Base-by-base conservation (phyloP, 345 rosid species). In the Aquilaria malaccensis region DNA sequence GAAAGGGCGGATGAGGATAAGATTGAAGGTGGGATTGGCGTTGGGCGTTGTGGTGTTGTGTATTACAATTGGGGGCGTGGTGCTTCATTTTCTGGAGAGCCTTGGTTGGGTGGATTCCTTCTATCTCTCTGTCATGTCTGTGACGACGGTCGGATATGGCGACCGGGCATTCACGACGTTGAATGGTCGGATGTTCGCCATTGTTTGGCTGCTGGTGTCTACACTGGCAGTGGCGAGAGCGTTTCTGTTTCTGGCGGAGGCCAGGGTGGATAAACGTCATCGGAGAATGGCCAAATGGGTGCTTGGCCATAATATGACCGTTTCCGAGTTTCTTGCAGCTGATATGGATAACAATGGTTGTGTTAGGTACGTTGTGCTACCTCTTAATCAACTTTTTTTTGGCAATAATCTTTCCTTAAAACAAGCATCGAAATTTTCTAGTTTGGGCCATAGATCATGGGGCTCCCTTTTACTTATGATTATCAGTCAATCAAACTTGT, bases 91-190 rank as follows among this genome's bases (percentile, higher is more conserved):
- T 43, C 12, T 76, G 29, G 85, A 84, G 74, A 6, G 58, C 45
- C 56, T 81, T 9, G 79, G 63, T 46, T 72, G 77, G 72, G 50
- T 72, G 61, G 86, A 84, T 67, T 77, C 89, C 1, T 67, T 81
- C 51, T 81, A 84, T 65, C 66, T 77, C 59, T 78, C 86, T 7
- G 84, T 81, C 30, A 81, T 79, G 74, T 81, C 89, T 6, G 86
- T 84, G 30, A 74, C 85, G 0, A 84, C 89, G 2, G 86, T 84
- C 29, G 86, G 86, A 48, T 84, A 81, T 11, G 89, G 86, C 1
- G 89, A 84, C 55, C 65, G 71, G 68, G 75, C 79, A 11, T 81
- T 81, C 46, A 70, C 64, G 60, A 71, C 85, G 1, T 30, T 74
- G 64, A 11, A 62, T 1, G 89, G 89, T 10, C 67, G 85, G 53